Base-by-base conservation (phyloP, 1,139 yeast genomes). In the Suhomyces bolitotheri region DNA sequence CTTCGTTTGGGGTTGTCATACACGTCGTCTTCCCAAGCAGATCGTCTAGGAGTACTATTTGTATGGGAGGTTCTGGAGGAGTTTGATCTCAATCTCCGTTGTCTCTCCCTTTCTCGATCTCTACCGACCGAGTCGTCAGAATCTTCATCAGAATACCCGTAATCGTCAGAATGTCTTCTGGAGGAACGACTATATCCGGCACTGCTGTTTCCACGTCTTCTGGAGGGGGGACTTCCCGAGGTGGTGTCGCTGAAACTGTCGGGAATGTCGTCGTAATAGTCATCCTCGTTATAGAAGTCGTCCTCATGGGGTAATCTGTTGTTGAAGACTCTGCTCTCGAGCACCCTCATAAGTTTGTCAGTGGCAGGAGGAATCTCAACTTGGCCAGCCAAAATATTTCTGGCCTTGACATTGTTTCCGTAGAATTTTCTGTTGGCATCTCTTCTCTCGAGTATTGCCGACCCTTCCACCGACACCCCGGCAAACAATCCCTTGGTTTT, bases 401-500 rank as follows among this genome's bases (percentile, higher is more conserved):
- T 79, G 14, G 97, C 95, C 45, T 90, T 89, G 60, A 95, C 84
- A 46, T 78, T 80, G 50, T 71, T 75, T 26, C 98, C 97, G 58
- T 92, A 92, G 56, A 92, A 90, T 64, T 89, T 89, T 55, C 96
- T 75, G 62, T 92, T 92, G 22, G 97, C 97, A 51, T 92, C 98
- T 63, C 97, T 78, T 66, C 98, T 83, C 64, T 92, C 98, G 12
- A 92, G 75, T 40, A 92, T 79, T 19, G 94, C 96, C 3, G 97
- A 88, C 31, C 98, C 98, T 65, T 92, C 98, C 34, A 92, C 76
- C 1, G 97, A 90, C 20, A 92, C 94, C 53, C 98, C 98, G 1
- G 98, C 98, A 66, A 88, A 92, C 37, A 92, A 73, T 42, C 98
- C 98, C 60, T 94, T 92, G 3, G 97, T 90, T 62, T 92, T 92